A percentile compares a stretch with the other conserved stretches of the same genome.
These are phyloP conservation scores for Fusarium austroafricanum DNA, from an alignment of 2,329 filamentous ascomycete species.

Conservation along the genomic window DNA sequence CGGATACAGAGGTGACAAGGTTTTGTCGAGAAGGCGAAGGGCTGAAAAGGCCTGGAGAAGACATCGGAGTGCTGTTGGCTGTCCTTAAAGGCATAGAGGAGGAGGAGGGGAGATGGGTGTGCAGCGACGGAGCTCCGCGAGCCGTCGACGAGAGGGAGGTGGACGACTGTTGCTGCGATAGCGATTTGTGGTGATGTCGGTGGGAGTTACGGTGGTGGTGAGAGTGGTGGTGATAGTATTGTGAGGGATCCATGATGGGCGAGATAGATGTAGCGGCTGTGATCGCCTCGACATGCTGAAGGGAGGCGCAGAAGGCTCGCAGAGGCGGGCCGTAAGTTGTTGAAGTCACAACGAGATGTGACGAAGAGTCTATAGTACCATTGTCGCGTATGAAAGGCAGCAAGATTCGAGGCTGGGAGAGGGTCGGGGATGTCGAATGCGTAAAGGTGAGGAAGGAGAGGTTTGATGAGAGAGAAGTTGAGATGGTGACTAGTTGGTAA, in stretches of 20 bases:
- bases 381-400: constrained; percentile 35
- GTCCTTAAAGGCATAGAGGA: constrained; percentile 60
- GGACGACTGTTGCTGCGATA: constrained; percentile 47
- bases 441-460: constrained; percentile 24
- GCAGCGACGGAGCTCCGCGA: constrained; percentile 43
- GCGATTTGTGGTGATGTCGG: constrained; percentile 45
- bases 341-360: constrained; percentile 41
- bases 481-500: constrained; percentile 39
- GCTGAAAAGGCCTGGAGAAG: constrained; percentile 72
- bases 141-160: constrained; percentile 45
- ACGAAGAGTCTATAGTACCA: constrained; percentile 45
- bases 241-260: constrained; percentile 46
- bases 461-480: constrained; percentile 36
- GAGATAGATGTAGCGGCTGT: constrained; percentile 37
- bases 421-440: constrained; percentile 2
- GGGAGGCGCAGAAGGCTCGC: constrained; percentile 38
- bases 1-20: constrained; percentile 60
- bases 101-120: constrained; percentile 51
- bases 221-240: constrained; percentile 38
- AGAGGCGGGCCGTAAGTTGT: constrained; percentile 38
- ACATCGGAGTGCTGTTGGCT: constrained; percentile 67
- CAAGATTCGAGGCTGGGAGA: constrained; percentile 6
- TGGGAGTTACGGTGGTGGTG: constrained; percentile 39
- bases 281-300: constrained; percentile 47
- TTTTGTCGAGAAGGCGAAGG: constrained; percentile 59